Conservation (phyloP, 805 yeast species). For the Trichomonascus vanleenenianus region DNA sequence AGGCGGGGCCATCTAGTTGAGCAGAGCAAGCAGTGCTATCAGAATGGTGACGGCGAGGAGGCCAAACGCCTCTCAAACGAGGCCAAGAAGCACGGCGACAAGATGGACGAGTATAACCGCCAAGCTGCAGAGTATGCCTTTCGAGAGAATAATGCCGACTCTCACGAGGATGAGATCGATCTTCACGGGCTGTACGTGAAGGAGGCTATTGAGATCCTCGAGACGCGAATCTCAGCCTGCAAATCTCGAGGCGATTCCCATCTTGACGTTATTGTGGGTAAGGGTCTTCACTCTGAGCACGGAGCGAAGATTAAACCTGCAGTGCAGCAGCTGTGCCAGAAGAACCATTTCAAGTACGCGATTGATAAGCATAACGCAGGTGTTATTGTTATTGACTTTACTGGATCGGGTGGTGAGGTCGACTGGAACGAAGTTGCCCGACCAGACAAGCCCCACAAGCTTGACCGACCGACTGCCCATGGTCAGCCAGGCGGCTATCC, state of each 20-base stretch:
- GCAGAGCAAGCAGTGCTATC: conserved; percentile 71
- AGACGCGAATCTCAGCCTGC: conserved; percentile 63
- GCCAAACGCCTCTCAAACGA: conserved; percentile 70
- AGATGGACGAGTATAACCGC: conserved; percentile 63
- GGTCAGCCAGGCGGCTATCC: conserved; percentile 19
- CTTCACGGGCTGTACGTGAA: conserved; percentile 85
- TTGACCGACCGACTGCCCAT: conserved; percentile 10
- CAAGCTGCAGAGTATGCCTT: conserved; percentile 85
- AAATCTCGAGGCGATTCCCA: conserved; percentile 48
- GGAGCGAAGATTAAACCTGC: conserved; percentile 89
- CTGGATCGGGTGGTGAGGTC: conserved; percentile 32
- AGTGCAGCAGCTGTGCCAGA: conserved; percentile 64
- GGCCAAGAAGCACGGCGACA: conserved; percentile 49
- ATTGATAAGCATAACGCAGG: conserved; percentile 73
- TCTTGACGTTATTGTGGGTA: conserved; percentile 83
- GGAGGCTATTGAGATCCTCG: conserved; percentile 76
- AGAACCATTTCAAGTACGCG: conserved; percentile 51
- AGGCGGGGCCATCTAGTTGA: conserved; percentile 48
- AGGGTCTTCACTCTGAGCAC: conserved; percentile 81
- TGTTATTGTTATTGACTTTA: conserved; percentile 63
- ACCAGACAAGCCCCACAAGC: conserved; percentile 15
- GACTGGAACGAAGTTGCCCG: conserved; percentile 31
- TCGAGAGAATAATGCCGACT: conserved; percentile 78
- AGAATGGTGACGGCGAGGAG: conserved; percentile 58
- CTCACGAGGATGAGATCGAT: conserved; percentile 81